Evolutionary conservation across 1,284 basidiomycete species (phyloP).

Genomic region (Cryptococcus deneoformans): DNA sequence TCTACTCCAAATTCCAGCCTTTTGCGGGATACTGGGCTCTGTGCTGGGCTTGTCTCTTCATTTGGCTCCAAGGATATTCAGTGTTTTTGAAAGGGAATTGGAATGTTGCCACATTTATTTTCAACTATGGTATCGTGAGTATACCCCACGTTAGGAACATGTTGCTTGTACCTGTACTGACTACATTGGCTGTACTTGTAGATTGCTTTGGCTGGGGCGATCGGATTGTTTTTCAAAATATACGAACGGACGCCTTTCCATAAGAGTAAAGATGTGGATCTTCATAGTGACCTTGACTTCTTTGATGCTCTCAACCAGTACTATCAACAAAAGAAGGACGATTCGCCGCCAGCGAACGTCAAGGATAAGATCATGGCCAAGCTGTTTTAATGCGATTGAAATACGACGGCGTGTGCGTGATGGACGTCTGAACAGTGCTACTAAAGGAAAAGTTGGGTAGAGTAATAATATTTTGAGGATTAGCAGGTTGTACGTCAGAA

Average conservation of each 20-base stretch:
- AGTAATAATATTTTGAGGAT: too few relatives aligned
- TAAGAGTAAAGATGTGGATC: conserved; percentile 19
- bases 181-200: neutral
- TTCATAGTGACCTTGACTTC: conserved; percentile 17
- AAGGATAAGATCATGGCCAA: conserved; percentile 21
- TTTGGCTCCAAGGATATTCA: conserved; percentile 22
- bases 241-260: conserved; percentile 15
- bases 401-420: too few relatives aligned
- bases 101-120: conserved; percentile 9
- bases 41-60: conserved; percentile 19
- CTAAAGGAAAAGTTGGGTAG: neutral
- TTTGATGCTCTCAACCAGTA: conserved; percentile 16
- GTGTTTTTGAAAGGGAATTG: conserved; percentile 20
- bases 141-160: neutral
- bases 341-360: conserved; percentile 1
- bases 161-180: neutral
- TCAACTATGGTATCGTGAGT: conserved; percentile 16
- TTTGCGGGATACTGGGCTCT: conserved; percentile 25
- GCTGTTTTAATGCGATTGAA: conserved; percentile 11
- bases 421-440: too few relatives aligned
- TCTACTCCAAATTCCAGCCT: conserved; percentile 18
- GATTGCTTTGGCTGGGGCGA: conserved; percentile 22
- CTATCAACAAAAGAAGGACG: conserved; percentile 16
- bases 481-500: too few relatives aligned
- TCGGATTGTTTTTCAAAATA: conserved; percentile 24